These are phyloP conservation scores for Schwanniomyces vanrijiae DNA, from an alignment of 805 yeast species.

Conservation along the genomic window DNA sequence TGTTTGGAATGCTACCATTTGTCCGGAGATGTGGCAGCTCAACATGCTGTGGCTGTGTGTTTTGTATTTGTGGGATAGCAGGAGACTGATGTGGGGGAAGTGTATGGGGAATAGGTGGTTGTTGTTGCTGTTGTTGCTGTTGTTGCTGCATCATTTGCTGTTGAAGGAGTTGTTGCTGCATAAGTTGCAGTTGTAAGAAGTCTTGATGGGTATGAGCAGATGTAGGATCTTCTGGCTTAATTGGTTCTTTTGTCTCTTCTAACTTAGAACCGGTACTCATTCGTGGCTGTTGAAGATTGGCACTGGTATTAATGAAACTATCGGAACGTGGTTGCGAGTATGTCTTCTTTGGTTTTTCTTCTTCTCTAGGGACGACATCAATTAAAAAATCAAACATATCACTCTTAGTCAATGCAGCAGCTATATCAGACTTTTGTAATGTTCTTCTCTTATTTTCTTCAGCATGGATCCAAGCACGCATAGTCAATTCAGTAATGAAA, in stretches of 20 bases:
- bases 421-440: slow-evolving; percentile 89
- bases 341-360: slow-evolving; percentile 55
- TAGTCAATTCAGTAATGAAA: slow-evolving; percentile 93
- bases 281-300: slow-evolving; percentile 1
- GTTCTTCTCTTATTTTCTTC: slow-evolving; percentile 96
- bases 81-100: background rate
- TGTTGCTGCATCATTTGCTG: slow-evolving; percentile 14
- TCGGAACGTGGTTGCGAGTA: slow-evolving; percentile 21
- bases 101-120: background rate
- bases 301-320: slow-evolving; percentile 8
- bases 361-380: slow-evolving; percentile 93
- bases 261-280: background rate
- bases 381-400: slow-evolving; percentile 98
- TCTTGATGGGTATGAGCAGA: slow-evolving; percentile 1
- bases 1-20: background rate
- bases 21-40: slow-evolving; percentile 3
- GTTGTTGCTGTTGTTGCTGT: slow-evolving; percentile 7
- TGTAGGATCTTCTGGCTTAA: slow-evolving; percentile 5
- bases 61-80: background rate
- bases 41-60: slow-evolving; percentile 8
- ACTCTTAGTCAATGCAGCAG: slow-evolving; percentile 89
- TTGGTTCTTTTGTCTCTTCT: slow-evolving; percentile 1
- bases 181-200: slow-evolving; percentile 11
- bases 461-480: slow-evolving; percentile 99
- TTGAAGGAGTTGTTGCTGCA: slow-evolving; percentile 18